Evolutionary conservation across 1,284 basidiomycete species (phyloP).

Genomic region (Mycena sp.): DNA sequence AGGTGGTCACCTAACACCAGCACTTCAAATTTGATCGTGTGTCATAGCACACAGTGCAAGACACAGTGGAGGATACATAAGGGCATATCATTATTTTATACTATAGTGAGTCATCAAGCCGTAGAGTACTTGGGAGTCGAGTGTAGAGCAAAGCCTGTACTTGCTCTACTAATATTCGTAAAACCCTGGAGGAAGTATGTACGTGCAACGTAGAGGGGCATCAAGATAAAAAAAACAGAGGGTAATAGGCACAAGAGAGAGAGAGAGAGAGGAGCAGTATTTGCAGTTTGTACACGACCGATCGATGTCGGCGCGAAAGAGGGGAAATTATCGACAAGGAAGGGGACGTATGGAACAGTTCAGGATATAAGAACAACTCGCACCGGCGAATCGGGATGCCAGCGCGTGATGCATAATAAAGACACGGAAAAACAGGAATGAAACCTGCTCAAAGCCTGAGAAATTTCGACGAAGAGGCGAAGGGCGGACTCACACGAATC

Average conservation of each 20-base stretch:
- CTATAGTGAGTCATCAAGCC: conserved; percentile 24
- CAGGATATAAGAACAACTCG: conserved; percentile 10
- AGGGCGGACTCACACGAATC: conserved; percentile 22
- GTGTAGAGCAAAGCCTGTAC: conserved; percentile 23
- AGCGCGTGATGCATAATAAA: conserved; percentile 25
- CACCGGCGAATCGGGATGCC: neutral
- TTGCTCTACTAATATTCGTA: conserved; percentile 18
- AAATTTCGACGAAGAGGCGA: neutral
- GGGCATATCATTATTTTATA: conserved; percentile 30
- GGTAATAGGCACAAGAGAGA: neutral
- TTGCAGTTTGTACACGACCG: conserved; percentile 13
- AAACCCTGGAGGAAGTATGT: conserved; percentile 16
- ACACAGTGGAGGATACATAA: too few relatives aligned
- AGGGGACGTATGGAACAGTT: conserved; percentile 17
- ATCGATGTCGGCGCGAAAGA: conserved; percentile 1
- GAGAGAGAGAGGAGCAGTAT: neutral
- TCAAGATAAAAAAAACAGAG: conserved; percentile 26
- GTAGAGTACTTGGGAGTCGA: conserved; percentile 22
- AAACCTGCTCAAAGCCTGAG: conserved; percentile 4
- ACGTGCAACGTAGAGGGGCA: conserved; percentile 17
- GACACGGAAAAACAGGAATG: conserved; percentile 22
- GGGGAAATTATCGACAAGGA: conserved; percentile 15
- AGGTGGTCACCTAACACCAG: too few relatives aligned
- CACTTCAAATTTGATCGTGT: too few relatives aligned
- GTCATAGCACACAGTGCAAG: too few relatives aligned